Base-by-base conservation (phyloP, 2,329 filamentous ascomycete genomes). In the Zasmidium citrigriseum region DNA sequence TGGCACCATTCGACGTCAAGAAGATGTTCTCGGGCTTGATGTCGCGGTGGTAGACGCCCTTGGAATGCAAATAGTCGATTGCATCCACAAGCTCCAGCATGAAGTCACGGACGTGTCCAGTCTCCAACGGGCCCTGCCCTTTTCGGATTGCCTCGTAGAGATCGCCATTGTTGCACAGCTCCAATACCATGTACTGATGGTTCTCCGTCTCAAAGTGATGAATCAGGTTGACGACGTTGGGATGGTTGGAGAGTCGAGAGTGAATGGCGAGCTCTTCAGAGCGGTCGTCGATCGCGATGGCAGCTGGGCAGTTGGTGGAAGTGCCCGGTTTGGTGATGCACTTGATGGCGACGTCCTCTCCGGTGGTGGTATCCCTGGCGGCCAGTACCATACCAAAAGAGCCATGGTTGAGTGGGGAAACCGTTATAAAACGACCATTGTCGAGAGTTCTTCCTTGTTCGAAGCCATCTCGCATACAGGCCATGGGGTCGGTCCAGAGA, bases 21-120 rank as follows among this genome's bases (percentile, higher is more conserved):
- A 99, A 98, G 76, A 99, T 96, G 81, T 99, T 99, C 83, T 99
- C 95, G 0, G 95, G 95, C 80, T 99, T 99, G 85, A 99, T 97
- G 76, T 99, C 95, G 61, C 95, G 90, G 73, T 99, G 95, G 75
- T 92, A 97, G 72, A 98, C 86, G 64, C 91, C 93, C 75, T 93
- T 93, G 63, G 85, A 83, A 76, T 99, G 95, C 77, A 96, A 91
- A 76, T 91, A 93, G 62, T 90, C 87, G 51, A 99, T 89, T 52
- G 93, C 91, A 72, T 90, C 88, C 54, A 99, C 85, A 29, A 99
- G 86, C 78, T 99, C 87, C 59, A 97, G 81, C 95, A 99, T 98
- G 80, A 98, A 97, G 65, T 91, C 90, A 65, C 95, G 91, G 60
- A 99, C 95, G 75, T 99, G 93, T 73, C 97, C 92, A 1, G 95